Evolutionary conservation across 257 asterid species (phyloP), one percentile per base, ranked within the genome.

Genomic region (Salvia hispanica): DNA sequence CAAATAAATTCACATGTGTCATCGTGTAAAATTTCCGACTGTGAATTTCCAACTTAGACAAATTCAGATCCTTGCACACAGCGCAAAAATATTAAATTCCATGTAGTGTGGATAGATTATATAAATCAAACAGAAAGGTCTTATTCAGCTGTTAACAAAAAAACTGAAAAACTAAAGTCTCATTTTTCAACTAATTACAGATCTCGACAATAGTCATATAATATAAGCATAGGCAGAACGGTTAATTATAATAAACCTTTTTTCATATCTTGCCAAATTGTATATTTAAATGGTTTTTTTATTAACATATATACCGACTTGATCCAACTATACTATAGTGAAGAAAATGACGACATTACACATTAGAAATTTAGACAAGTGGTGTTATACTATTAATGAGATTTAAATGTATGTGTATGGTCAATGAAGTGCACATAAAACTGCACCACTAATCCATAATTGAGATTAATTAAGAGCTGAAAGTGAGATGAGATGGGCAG

Each of bases 401-500:
- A 48, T 12, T 42, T 47, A 65, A 66, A 73, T 8, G 55, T 51
- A 47, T 25, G 10, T 11, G 42, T 9, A 34, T 61, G 70, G 78
- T 67, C 70, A 74, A 67, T 74, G 70, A 74, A 53, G 54, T 53
- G 44, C 46, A 58, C 70, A 69, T 64, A 60, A 69, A 73, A 40
- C 74, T 64, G 55, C 69, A 58, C 71, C 50, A 77, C 57, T 62
- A 12, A 63, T 72, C 58, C 72, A 69, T 60, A 69, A 60, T 61
- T 74, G 74, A 60, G 70, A 67, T 74, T 59, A 72, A 62, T 65
- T 58, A 70, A 67, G 69, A 66, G 52, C 28, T 37, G 66, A 58
- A 63, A 64, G 54, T 33, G 72, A 64, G 51, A 69, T 64, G 67
- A 21, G 72, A 73, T 73, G 78, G 36, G 76, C 67, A 36, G 79